phyloP scores from a whole-genome alignment of 2,329 filamentous ascomycete species.

The Lasiodiplodia hormozganensis region DNA sequence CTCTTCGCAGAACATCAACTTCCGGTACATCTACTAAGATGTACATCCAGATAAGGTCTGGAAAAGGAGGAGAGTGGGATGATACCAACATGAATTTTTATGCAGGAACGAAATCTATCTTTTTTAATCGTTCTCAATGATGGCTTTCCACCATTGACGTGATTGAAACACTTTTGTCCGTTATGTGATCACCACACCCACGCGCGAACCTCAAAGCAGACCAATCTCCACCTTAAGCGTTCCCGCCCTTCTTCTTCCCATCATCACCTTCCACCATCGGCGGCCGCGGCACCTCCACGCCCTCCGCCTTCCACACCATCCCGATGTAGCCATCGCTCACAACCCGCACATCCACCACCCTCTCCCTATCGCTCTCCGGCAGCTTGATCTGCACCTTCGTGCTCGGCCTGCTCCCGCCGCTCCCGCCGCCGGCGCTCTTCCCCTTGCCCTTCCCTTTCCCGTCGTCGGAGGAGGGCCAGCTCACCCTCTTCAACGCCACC shows the following conservation, averaged over 20 bases:
- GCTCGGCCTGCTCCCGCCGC: constrained; percentile 52
- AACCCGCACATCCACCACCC: constrained; percentile 75
- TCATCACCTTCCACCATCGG: constrained; percentile 37
- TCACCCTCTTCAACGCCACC: constrained; percentile 83
- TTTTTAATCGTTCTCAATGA: neutral
- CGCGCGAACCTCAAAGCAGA: neutral
- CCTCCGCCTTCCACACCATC: constrained; percentile 67
- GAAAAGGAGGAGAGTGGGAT: neutral
- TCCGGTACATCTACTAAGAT: constrained; percentile 62
- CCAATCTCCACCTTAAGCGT: neutral
- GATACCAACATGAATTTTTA: neutral
- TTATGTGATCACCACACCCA: neutral
- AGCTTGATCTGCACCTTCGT: constrained; percentile 65
- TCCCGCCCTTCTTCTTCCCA: constrained; percentile 31
- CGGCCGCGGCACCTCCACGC: constrained; percentile 58
- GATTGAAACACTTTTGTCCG: neutral
- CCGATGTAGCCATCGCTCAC: constrained; percentile 89
- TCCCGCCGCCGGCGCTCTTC: constrained; percentile 35
- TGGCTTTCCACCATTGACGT: neutral
- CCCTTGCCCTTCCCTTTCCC: constrained; percentile 28
- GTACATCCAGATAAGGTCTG: neutral
- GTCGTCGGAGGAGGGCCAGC: constrained; percentile 65
- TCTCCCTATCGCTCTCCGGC: constrained; percentile 59
- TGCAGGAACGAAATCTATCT: neutral
- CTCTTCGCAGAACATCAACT: constrained; percentile 57